Evolutionary conservation across 495 filamentous ascomycete species (phyloP).

Genomic region (Friedmanniomyces endolithicus): DNA sequence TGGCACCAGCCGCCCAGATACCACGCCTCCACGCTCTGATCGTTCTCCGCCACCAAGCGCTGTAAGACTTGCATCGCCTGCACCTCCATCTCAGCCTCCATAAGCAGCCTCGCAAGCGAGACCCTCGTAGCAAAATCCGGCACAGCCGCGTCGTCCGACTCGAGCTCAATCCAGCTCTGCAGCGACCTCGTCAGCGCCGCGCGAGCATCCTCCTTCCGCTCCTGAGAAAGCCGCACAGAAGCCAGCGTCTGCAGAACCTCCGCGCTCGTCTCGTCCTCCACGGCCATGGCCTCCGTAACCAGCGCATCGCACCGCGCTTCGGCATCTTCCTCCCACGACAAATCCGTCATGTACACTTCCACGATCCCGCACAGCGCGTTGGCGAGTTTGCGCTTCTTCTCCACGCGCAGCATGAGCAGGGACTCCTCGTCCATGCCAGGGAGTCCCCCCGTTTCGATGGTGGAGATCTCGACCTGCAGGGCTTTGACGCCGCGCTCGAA

Average conservation of each 20-base stretch:
- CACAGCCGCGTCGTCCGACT: slow-evolving; percentile 46
- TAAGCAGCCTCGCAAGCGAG: slow-evolving; percentile 67
- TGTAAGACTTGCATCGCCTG: slow-evolving; percentile 78
- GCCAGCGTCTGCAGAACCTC: slow-evolving; percentile 90
- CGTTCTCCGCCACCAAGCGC: slow-evolving; percentile 71
- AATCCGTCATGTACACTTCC: slow-evolving; percentile 97
- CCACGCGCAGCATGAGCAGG: slow-evolving; percentile 37
- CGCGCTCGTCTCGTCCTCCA: slow-evolving; percentile 53
- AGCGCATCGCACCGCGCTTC: slow-evolving; percentile 72
- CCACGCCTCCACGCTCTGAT: slow-evolving; percentile 88
- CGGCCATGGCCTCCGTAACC: slow-evolving; percentile 71
- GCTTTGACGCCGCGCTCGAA: slow-evolving; percentile 68
- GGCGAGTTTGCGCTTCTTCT: slow-evolving; percentile 67
- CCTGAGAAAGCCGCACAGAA: slow-evolving; percentile 82
- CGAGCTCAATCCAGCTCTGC: slow-evolving; percentile 62
- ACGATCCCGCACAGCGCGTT: slow-evolving; percentile 78
- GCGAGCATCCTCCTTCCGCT: slow-evolving; percentile 59
- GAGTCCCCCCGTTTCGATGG: slow-evolving; percentile 24
- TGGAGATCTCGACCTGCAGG: slow-evolving; percentile 53
- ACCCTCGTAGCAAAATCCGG: slow-evolving; percentile 77
- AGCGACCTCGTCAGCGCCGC: slow-evolving; percentile 66
- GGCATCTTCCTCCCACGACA: slow-evolving; percentile 82
- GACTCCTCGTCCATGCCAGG: slow-evolving; percentile 32
- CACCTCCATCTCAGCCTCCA: slow-evolving; percentile 78
- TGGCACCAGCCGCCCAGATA: slow-evolving; percentile 92